phyloP scores from a whole-genome alignment of 306 rosid species.

The Prunus fruticosa region DNA sequence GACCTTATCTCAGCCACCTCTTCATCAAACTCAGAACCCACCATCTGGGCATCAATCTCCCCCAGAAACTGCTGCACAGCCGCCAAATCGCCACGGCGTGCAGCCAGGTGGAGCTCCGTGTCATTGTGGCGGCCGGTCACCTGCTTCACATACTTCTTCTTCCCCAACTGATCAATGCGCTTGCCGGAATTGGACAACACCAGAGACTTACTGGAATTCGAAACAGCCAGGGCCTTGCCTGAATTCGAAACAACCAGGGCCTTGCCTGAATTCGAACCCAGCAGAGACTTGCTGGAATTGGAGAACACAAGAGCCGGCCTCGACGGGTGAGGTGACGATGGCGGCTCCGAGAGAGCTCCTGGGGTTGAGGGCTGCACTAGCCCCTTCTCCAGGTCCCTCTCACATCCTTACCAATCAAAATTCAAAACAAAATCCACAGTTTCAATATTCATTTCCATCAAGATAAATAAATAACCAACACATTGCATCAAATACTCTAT shows the following conservation, averaged over 20 bases:
- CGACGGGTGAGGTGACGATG: constrained; percentile 44
- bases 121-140: constrained; percentile 84
- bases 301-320: constrained; percentile 33
- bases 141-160: constrained; percentile 76
- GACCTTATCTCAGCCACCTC: constrained; percentile 64
- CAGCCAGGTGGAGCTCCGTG: constrained; percentile 85
- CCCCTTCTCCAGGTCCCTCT: constrained; percentile 43
- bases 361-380: constrained; percentile 1
- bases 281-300: constrained; percentile 51
- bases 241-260: constrained; percentile 55
- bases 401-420: constrained; percentile 8
- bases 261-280: constrained; percentile 56
- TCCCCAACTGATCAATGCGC: constrained; percentile 45
- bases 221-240: constrained; percentile 35
- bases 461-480: neutral
- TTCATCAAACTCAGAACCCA: constrained; percentile 65
- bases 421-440: neutral
- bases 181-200: constrained; percentile 56
- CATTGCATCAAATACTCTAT: neutral
- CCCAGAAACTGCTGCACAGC: constrained; percentile 43
- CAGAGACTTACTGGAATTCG: constrained; percentile 28
- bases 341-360: constrained; percentile 40
- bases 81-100: constrained; percentile 51
- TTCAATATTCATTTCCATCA: neutral
- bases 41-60: constrained; percentile 72